Evolutionary conservation across 345 rosid species (phyloP).

Genomic region (Pseudoturritis turrita): DNA sequence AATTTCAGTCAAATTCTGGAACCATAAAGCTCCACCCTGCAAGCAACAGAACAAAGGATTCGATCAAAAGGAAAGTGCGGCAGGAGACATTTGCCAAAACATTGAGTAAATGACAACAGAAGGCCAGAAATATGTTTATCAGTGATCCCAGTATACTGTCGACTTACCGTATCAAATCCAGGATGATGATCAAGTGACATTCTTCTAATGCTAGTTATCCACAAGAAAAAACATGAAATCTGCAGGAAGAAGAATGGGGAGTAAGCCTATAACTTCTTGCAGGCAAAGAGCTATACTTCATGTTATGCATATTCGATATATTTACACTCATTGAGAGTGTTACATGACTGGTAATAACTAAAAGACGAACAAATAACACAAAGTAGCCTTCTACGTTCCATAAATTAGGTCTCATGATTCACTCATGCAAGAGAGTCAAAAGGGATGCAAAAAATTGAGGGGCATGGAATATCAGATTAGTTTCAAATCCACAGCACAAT

Average conservation of each 20-base stretch:
- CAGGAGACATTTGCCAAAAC: neutral
- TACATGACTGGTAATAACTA: neutral
- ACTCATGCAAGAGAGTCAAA: neutral
- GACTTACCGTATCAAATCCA: slow-evolving; percentile 60
- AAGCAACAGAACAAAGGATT: slow-evolving; percentile 20
- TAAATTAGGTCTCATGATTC: neutral
- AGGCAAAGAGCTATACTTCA: neutral
- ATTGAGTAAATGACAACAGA: neutral
- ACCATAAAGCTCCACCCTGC: slow-evolving; percentile 97
- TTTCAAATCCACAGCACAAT: neutral
- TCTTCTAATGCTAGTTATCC: slow-evolving; percentile 38
- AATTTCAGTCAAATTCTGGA: slow-evolving; percentile 77
- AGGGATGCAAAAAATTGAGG: neutral
- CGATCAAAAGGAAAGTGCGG: neutral
- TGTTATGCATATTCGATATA: neutral
- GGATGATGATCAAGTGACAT: slow-evolving; percentile 37
- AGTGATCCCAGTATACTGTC: neutral
- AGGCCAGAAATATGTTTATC: neutral
- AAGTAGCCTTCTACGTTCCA: neutral
- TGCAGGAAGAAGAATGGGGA: slow-evolving; percentile 32
- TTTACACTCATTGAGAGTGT: neutral
- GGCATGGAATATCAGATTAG: neutral
- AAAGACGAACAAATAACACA: neutral
- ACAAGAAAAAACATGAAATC: slow-evolving; percentile 62
- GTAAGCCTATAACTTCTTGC: slow-evolving; percentile 1